A percentile compares a stretch with the other conserved stretches of the same genome.
These are phyloP conservation scores for Crataegus laevigata DNA, from an alignment of 306 rosid species.

Conservation along the genomic window DNA sequence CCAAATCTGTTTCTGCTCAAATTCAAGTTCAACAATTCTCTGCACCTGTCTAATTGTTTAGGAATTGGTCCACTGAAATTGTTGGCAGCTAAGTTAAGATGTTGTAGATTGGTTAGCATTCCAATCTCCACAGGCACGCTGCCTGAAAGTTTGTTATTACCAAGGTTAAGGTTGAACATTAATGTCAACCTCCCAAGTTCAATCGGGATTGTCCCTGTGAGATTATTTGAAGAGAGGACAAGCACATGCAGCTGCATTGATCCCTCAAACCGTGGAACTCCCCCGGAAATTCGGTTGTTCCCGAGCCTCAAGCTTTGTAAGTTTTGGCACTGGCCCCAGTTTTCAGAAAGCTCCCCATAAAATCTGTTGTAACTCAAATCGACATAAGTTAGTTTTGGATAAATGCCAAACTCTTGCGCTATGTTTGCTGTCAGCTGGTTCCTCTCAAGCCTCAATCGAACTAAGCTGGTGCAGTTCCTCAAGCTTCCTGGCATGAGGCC, in stretches of 20 bases:
- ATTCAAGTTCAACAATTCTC: conserved; percentile 9
- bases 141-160: neutral
- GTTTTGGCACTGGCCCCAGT: conserved; percentile 4
- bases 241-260: conserved; percentile 1
- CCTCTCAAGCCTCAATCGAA: conserved; percentile 21
- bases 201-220: conserved; percentile 31
- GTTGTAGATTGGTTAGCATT: neutral
- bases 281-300: conserved; percentile 9
- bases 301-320: conserved; percentile 6
- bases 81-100: conserved; percentile 14
- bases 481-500: conserved; percentile 11
- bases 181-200: conserved; percentile 15
- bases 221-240: conserved; percentile 25
- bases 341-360: conserved; percentile 10
- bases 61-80: conserved; percentile 10
- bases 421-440: conserved; percentile 32
- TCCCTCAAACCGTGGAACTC: conserved; percentile 1
- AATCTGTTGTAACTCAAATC: conserved; percentile 21
- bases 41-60: neutral
- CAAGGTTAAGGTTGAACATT: conserved; percentile 7
- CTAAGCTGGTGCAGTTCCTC: conserved; percentile 16
- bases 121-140: conserved; percentile 5
- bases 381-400: conserved; percentile 16
- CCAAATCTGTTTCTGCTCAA: conserved; percentile 12
- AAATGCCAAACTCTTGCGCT: conserved; percentile 24